Evolutionary conservation across 805 yeast genomes (phyloP), one percentile per base, ranked within the genome.

Genomic region (Kodamaea neixiangensis): DNA sequence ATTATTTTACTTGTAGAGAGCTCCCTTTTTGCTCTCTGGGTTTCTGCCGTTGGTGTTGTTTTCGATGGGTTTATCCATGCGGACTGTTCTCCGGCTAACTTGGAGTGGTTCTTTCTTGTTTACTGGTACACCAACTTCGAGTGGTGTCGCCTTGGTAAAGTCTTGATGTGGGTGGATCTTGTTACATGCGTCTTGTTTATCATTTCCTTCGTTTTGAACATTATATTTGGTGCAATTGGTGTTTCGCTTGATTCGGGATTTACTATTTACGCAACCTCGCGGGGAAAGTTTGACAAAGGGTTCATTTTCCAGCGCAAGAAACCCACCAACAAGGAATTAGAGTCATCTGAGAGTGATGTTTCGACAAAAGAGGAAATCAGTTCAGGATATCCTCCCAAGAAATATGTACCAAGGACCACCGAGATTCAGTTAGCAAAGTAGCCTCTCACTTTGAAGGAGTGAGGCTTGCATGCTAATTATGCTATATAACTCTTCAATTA

Each of bases 141-240:
- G n/a, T 50, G 54, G 50, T 65, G 69, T 49, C 44, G 41, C 25
- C 31, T 57, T 4, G 63, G 63, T 13, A 63, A 64, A 51, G 67
- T 64, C 2, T 22, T 54, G 6, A 57, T 63, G 44, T 62, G 63
- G 5, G 53, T 62, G 49, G 56, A 59, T 0, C 51, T 63, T 21
- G 18, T 65, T 22, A 44, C 51, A 13, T 65, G 66, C 66, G 13
- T 64, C 7, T 48, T 60, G 43, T 62, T 57, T 22, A 45, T 48
- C 9, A 55, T 54, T 9, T 41, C 65, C 7, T 57, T 65, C 35
- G 54, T 47, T 5, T 51, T 60, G 34, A 31, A 57, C 17, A 48
- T 57, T 2, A 17, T 54, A 14, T 63, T 44, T 48, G 49, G 62
- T 7, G 51, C 60, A 18, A 50, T 59, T 13, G 67, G 68, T 3